Evolutionary conservation across 2,329 filamentous ascomycete species (phyloP), one percentile per base, ranked within the genome.

Genomic region (Tolypocladium ovalisporum): DNA sequence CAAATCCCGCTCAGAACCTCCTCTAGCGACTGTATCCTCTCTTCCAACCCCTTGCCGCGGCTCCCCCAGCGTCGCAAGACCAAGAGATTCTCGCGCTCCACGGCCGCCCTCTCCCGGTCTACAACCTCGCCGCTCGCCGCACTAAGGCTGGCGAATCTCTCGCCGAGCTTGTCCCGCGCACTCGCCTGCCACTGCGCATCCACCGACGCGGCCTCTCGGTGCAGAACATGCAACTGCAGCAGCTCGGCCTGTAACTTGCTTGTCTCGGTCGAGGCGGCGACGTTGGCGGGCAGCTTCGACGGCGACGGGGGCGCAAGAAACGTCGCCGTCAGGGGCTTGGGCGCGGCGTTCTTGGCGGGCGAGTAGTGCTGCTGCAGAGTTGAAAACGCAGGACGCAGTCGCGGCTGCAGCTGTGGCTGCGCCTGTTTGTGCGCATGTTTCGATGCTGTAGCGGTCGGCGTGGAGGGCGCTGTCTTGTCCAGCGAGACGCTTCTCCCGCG

Each of bases 331-430:
- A 82, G 73, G 6, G 84, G 82, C 60, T 88, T 88, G 0, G 85
- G 82, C 0, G 80, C 77, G 10, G 76, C 71, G 4, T 75, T 76
- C 65, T 87, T 87, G 51, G 81, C 80, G 0, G 86, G 85, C 34
- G 82, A 85, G 71, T 82, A 87, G 70, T 87, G 83, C 62, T 88
- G 84, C 62, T 88, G 84, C 42, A 82, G 77, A 0, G 80, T 86
- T 53, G 76, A 81, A 69, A 87, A 87, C 52, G 78, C 73, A 0
- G 83, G 82, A 10, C 79, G 78, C 32, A 73, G 70, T n/a, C 71
- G 68, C 22, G 71, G 68, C 44, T 67, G 68, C 22, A 64, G 60
- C 55, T 61, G 65, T 54, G 62, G 56, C 32, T 55, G 55, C 2
- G 53, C 8, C 35, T 40, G 52, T 40, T 35, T 55, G 42, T 65